Base-by-base conservation (phyloP, 2,329 filamentous ascomycete species). In the Hymenoscyphus infarciens region DNA sequence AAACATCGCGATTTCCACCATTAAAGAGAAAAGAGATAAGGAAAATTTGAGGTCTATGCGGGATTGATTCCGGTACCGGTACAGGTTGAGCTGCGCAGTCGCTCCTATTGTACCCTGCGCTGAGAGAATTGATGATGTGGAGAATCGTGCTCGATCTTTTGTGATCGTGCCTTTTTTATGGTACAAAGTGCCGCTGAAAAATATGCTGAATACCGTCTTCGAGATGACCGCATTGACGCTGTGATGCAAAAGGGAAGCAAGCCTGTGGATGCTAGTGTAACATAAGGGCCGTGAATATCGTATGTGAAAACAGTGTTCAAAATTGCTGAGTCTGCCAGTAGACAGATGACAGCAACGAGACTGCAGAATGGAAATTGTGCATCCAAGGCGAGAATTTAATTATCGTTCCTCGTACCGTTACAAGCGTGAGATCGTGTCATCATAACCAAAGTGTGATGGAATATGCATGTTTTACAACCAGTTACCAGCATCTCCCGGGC, bases 391-490 rank as follows among this genome's bases (percentile, higher is more conserved):
- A 67, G 69, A 73, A 71, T 68, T 67, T 63, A 67, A 74, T 62
- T 64, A 66, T 72, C 70, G 62, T 73, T 67, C 63, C 67, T 71
- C 69, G 72, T 75, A 75, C 72, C 72, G 68, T 75, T 75, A 75
- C 72, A 75, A 68, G 67, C 70, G 71, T 58, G 68, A 68, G 68
- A 72, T 75, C 73, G 62, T 75, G 63, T 71, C 71, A 64, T 74
- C 72, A 62, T 74, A 66, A 68, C 69, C 64, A 49, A 64, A 63
- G 63, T 55, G 62, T 55, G 45, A 59, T 57, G 54, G 60, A 45
- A 27, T 42, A 29, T 61, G 49, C 56, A 31, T 45, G 56, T 58
- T 56, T 72, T 68, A 74, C 55, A 74, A 62, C 72, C 71, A 74
- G 60, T 73, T 72, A 39, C 68, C 66, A 57, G 59, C 64, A 39